Base-by-base conservation (phyloP, 192 early-diverging fungal species). In the Coemansia furcata region DNA sequence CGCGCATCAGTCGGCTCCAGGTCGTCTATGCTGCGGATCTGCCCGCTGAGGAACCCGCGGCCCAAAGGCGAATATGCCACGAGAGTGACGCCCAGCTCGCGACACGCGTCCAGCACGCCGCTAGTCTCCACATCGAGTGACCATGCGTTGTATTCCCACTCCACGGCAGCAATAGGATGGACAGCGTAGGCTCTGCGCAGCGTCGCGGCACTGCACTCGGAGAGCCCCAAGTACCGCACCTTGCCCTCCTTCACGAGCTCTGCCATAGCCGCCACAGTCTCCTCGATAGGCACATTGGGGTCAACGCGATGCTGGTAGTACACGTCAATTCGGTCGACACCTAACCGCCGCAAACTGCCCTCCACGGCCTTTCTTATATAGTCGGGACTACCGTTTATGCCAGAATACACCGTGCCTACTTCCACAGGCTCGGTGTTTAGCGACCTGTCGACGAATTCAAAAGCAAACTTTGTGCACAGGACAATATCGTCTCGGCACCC, bases 21-120 rank as follows among this genome's bases (percentile, higher is more conserved):
- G 32, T 90, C 87, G 6, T 86, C 85, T 35, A 67, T 46, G 19
- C 67, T 76, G 59, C 76, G 78, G 69, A 88, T 85, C 9, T 78
- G 73, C 14, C 90, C 89, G 4, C 87, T 87, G 42, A 93, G 62
- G 47, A 91, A 86, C 6, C 92, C 92, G 57, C 87, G 84, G 6
- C 89, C 91, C 12, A 93, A 63, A 3, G 90, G 90, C 8, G 89
- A 89, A 60, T 91, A 89, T 1, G 94, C 89, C 29, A 95, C 78
- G 6, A 91, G 68, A n/a, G 84, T 88, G 47, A 94, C 79, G 40
- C 89, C 89, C 3, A 93, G 84, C 67, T 91, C 89, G 58, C 89
- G 85, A 66, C 91, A 92, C 29, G 87, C 71, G 29, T 86, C 82
- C 33, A 92, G 83, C 26, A 92, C 64, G 1, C 88, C 91, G 43